phyloP scores from a whole-genome alignment of 2,329 filamentous ascomycete species.

The Paecilomyces formosus region DNA sequence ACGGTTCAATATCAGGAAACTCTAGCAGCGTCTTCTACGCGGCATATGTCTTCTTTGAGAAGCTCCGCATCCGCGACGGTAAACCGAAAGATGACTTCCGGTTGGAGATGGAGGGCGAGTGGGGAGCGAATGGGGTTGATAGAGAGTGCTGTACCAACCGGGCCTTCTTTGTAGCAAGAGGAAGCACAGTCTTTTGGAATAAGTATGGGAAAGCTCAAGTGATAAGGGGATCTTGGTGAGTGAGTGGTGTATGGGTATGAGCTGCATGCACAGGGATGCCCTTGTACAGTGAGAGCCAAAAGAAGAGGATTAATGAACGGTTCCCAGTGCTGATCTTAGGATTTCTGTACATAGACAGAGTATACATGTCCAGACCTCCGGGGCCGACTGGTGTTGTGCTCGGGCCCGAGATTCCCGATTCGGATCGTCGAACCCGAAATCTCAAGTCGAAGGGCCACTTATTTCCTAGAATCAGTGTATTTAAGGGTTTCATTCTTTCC shows the following conservation, averaged over 20 bases:
- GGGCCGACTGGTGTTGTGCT: too few relatives aligned
- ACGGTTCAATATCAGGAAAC: constrained; percentile 43
- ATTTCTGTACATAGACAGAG: too few relatives aligned
- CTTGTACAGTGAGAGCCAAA: too few relatives aligned
- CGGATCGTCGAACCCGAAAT: too few relatives aligned
- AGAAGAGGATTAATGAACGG: too few relatives aligned
- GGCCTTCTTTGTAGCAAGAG: background rate
- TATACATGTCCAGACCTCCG: too few relatives aligned
- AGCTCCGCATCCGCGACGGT: constrained; percentile 44
- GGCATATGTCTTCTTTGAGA: constrained; percentile 54
- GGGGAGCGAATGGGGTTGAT: constrained; percentile 11
- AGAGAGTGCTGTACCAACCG: background rate
- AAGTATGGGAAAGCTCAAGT: background rate
- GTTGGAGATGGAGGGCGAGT: constrained; percentile 44
- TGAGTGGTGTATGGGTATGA: too few relatives aligned
- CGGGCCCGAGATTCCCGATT: too few relatives aligned
- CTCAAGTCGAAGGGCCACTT: too few relatives aligned
- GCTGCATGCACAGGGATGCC: background rate
- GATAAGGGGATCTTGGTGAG: background rate
- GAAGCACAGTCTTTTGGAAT: background rate
- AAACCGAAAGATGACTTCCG: constrained; percentile 48
- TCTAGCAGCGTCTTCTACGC: constrained; percentile 46
- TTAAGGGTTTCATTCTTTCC: too few relatives aligned
- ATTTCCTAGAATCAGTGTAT: too few relatives aligned
- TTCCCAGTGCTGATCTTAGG: too few relatives aligned